Evolutionary conservation across 805 yeast species (phyloP).

Genomic region (Lachancea lanzarotensis): DNA sequence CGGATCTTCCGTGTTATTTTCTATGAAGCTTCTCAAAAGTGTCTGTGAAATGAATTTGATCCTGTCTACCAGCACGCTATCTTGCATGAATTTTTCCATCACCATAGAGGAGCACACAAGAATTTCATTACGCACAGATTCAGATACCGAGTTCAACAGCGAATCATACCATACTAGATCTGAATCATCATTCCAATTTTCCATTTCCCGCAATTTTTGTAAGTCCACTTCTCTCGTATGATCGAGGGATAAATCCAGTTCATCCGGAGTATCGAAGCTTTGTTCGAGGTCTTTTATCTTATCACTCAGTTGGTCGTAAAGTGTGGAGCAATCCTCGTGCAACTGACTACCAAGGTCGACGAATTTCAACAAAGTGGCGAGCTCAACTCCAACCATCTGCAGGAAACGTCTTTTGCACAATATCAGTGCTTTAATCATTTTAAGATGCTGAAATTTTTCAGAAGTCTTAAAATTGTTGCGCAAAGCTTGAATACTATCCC

Average conservation of each 20-base stretch:
- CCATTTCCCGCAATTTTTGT: conserved; percentile 44
- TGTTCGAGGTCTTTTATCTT: conserved; percentile 50
- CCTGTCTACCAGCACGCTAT: conserved; percentile 21
- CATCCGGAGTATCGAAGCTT: conserved; percentile 48
- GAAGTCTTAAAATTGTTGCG: conserved; percentile 35
- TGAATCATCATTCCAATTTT: conserved; percentile 44
- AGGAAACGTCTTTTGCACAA: conserved; percentile 37
- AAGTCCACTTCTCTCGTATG: conserved; percentile 40
- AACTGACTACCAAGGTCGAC: conserved; percentile 18
- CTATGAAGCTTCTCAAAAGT: background rate
- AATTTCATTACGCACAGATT: conserved; percentile 46
- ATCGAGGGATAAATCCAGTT: conserved; percentile 40
- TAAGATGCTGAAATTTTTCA: conserved; percentile 41
- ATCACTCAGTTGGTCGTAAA: conserved; percentile 29
- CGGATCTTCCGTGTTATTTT: background rate
- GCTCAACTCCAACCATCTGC: conserved; percentile 38
- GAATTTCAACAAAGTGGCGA: conserved; percentile 23
- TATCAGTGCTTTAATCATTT: conserved; percentile 34
- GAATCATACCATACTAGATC: conserved; percentile 40
- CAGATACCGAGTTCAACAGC: conserved; percentile 39
- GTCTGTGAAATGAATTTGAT: conserved; percentile 21
- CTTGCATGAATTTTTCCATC: conserved; percentile 42
- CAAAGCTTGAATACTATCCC: conserved; percentile 40
- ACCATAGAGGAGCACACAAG: conserved; percentile 49
- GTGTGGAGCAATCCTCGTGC: conserved; percentile 20